A percentile compares a stretch with the other conserved stretches of the same genome.
Conservation (phyloP, 2,329 filamentous ascomycete genomes). For the Malbranchea cinnamomea region DNA sequence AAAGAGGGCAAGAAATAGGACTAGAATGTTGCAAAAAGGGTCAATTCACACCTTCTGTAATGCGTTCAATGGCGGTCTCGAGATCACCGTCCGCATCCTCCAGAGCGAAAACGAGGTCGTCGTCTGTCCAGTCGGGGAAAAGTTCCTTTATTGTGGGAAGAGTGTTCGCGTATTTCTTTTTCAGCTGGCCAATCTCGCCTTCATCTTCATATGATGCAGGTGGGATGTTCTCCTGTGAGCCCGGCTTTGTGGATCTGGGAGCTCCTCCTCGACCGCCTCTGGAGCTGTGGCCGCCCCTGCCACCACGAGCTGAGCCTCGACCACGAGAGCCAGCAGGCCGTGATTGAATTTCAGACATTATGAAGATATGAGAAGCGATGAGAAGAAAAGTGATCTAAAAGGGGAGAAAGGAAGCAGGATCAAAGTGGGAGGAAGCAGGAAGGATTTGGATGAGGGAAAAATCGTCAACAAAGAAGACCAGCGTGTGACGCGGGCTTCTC, state of each 20-base stretch:
- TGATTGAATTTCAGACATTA: slow-evolving; percentile 90
- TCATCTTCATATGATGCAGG: slow-evolving; percentile 58
- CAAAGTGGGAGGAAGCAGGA: slow-evolving; percentile 11
- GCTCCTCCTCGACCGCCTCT: slow-evolving; percentile 56
- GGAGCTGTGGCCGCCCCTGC: slow-evolving; percentile 57
- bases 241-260: slow-evolving; percentile 58
- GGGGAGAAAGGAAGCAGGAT: slow-evolving; percentile 14
- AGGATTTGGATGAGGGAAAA: slow-evolving; percentile 11
- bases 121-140: slow-evolving; percentile 90
- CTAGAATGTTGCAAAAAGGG: too few relatives aligned
- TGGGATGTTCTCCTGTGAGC: slow-evolving; percentile 48
- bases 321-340: slow-evolving; percentile 71
- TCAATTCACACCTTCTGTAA: slow-evolving; percentile 35
- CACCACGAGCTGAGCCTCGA: slow-evolving; percentile 78
- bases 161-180: slow-evolving; percentile 73
- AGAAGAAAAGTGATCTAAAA: slow-evolving; percentile 8
- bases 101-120: slow-evolving; percentile 83
- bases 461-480: slow-evolving; percentile 13
- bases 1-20: too few relatives aligned
- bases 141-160: slow-evolving; percentile 76
- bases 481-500: too few relatives aligned
- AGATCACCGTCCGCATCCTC: slow-evolving; percentile 51
- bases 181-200: slow-evolving; percentile 79
- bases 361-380: slow-evolving; percentile 10
- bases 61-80: slow-evolving; percentile 35